Evolutionary conservation across 495 filamentous ascomycete genomes (phyloP), one percentile per base, ranked within the genome.

Genomic region (Tuber brumale): DNA sequence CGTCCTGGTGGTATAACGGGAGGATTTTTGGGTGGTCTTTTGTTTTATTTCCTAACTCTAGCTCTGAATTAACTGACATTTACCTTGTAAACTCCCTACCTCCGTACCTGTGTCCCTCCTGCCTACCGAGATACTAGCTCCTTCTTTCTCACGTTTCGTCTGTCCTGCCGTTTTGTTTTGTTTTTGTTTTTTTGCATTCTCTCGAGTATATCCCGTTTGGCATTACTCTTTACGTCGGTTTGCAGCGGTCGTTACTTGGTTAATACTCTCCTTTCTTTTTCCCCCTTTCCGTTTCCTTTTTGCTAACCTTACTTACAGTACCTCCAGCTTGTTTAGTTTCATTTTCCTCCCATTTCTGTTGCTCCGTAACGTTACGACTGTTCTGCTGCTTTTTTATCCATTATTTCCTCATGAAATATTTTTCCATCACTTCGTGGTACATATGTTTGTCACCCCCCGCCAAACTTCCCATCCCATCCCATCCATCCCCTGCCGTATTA

Each of bases 181-280:
- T 78, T 74, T 21, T 78, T 74, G 46, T 76, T 46, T 61, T 61
- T 69, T 71, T 69, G 70, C 57, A n/a, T 70, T 74, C 66, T 48
- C 51, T 69, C 43, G 45, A 72, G 31, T 76, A 72, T 81, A 74
- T 72, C 75, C 69, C 71, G 71, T 72, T 37, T 21, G 46, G 37
- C 71, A 43, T 72, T 48, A 72, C 57, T 66, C 57, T 66, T 66
- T 66, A 18, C 57, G 57, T 66, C 31, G 27, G 57, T 66, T 66
- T 66, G 57, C 57, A 66, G 27, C 57, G n/a, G 51, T 66, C 27
- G 57, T 66, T 66, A 31, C 27, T 35, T 66, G 57, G 31, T 35
- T 66, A 66, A 66, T 66, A 35, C 27, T 66, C 57, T 66, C 57
- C 27, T 35, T 16, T 9, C n/a, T 16, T 39, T 18, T 16, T 12